These are phyloP conservation scores for Setaria italica DNA, from an alignment of 202 grass and related monocot species.

Conservation along the genomic window DNA sequence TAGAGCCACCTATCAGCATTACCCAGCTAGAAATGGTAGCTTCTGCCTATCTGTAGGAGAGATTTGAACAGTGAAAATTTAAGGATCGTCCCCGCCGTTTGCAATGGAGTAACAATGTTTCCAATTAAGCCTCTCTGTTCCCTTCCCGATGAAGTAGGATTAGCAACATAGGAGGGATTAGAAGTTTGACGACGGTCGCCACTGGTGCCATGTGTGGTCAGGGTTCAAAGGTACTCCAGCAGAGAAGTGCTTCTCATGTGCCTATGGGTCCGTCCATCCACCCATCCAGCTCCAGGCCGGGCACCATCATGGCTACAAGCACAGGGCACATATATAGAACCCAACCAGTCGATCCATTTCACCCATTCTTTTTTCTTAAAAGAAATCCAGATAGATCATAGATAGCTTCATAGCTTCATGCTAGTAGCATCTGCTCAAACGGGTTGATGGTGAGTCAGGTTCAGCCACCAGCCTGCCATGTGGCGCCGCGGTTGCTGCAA, in stretches of 20 bases:
- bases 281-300: background rate
- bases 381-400: background rate
- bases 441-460: background rate
- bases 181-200: background rate
- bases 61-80: background rate
- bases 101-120: no score
- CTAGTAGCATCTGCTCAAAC: background rate
- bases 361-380: no score
- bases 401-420: background rate
- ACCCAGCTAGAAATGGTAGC: background rate
- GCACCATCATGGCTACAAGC: constrained; percentile 17
- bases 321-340: background rate
- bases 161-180: background rate
- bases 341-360: background rate
- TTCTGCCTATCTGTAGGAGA: background rate
- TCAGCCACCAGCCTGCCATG: background rate
- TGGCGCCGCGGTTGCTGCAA: background rate
- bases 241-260: constrained; percentile 34
- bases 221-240: constrained; percentile 1
- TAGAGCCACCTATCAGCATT: background rate
- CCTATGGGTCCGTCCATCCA: background rate
- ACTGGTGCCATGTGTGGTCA: background rate
- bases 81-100: background rate
- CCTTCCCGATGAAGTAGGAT: background rate
- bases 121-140: background rate